These are phyloP conservation scores for Hypocreales sp. DNA, from an alignment of 2,329 filamentous ascomycete species.

Conservation along the genomic window DNA sequence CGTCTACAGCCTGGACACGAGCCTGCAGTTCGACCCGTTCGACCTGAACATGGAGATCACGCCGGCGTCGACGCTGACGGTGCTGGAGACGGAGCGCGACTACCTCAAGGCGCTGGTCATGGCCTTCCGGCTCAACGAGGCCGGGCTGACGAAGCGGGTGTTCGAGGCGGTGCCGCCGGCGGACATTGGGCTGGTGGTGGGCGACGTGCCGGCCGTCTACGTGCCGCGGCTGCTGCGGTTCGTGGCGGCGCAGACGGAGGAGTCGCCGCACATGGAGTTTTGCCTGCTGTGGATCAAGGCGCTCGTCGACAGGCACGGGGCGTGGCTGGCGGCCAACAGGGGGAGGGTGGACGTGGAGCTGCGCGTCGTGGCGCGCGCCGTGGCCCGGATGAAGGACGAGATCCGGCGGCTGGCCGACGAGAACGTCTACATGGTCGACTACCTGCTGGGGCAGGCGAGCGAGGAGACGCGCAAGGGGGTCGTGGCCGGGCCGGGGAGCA, in stretches of 20 bases:
- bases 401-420: constrained; percentile 72
- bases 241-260: constrained; percentile 73
- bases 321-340: constrained; percentile 68
- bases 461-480: constrained; percentile 9
- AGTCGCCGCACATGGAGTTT: constrained; percentile 88
- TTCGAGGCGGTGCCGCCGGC: constrained; percentile 68
- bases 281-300: constrained; percentile 87
- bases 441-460: constrained; percentile 43
- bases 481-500: too few relatives aligned
- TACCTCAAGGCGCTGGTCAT: constrained; percentile 90
- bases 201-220: constrained; percentile 70
- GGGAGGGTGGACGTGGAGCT: constrained; percentile 73
- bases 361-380: constrained; percentile 64
- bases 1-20: constrained; percentile 79
- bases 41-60: constrained; percentile 92
- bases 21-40: constrained; percentile 83
- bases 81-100: constrained; percentile 53
- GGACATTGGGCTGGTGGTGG: constrained; percentile 65
- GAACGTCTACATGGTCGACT: constrained; percentile 81
- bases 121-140: constrained; percentile 90
- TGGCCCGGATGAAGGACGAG: constrained; percentile 68
- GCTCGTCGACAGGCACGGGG: constrained; percentile 65
- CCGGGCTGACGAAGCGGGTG: constrained; percentile 64
- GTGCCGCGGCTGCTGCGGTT: constrained; percentile 74
- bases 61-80: constrained; percentile 62